Conservation (phyloP, 345 rosid species). For the Pseudoturritis turrita region DNA sequence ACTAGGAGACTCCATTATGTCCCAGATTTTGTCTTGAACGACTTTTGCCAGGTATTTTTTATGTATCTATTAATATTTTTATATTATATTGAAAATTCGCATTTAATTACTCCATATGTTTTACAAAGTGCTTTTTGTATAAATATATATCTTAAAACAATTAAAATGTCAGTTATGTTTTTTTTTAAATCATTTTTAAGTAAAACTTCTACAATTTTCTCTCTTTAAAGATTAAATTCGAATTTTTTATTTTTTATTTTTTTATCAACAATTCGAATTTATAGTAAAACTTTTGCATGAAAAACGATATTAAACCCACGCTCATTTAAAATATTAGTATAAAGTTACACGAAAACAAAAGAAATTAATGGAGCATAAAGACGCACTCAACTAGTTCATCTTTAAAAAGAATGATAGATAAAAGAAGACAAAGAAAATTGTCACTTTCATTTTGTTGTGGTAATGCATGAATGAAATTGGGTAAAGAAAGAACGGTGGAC, state of each 20-base stretch:
- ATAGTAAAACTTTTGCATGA: neutral
- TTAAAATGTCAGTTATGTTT: too few relatives aligned
- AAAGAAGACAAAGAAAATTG: neutral
- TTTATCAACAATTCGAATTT: too few relatives aligned
- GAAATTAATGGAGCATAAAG: conserved; percentile 4
- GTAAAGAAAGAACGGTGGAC: neutral
- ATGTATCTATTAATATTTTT: neutral
- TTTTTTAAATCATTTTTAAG: too few relatives aligned
- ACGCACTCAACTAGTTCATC: conserved; percentile 3
- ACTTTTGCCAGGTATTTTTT: conserved; percentile 46
- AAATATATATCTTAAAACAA: too few relatives aligned
- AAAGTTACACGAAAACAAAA: neutral
- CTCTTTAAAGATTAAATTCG: neutral
- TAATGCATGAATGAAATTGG: neutral
- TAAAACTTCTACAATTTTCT: neutral
- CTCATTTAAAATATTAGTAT: neutral
- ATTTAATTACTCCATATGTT: too few relatives aligned
- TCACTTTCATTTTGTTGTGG: conserved; percentile 3
- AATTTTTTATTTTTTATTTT: neutral
- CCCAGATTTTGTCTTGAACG: conserved; percentile 63
- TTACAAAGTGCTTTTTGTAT: too few relatives aligned
- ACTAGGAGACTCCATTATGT: conserved; percentile 29
- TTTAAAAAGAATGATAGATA: neutral
- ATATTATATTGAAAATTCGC: too few relatives aligned
- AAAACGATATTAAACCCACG: neutral